These are phyloP conservation scores for Vinca minor DNA, from an alignment of 257 asterid genomes.

Conservation along the genomic window DNA sequence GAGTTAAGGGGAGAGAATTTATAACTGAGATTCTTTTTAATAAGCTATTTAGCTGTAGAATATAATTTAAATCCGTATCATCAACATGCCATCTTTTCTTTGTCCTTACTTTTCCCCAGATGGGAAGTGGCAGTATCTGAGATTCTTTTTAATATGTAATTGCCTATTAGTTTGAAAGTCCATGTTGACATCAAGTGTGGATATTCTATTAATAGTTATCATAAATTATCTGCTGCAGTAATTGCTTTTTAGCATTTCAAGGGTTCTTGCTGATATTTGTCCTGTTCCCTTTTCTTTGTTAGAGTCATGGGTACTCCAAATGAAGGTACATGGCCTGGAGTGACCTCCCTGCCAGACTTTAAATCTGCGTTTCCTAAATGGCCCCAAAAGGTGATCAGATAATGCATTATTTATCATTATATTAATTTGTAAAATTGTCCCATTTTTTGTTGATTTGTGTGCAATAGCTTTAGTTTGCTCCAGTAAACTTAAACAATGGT, in stretches of 20 bases:
- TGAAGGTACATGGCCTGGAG: slow-evolving; percentile 94
- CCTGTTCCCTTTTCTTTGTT: slow-evolving; percentile 19
- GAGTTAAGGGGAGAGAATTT: neutral
- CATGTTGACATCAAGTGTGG: neutral
- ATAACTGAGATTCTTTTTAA: neutral
- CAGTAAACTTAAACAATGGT: neutral
- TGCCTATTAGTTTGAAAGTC: neutral
- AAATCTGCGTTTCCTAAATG: slow-evolving; percentile 81
- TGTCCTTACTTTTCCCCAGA: neutral
- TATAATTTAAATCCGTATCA: too few species aligned
- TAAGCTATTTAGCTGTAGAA: too few species aligned
- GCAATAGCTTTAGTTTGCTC: neutral
- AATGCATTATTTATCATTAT: neutral
- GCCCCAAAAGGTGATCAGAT: slow-evolving; percentile 56
- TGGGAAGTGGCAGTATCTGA: neutral
- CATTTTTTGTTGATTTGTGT: neutral
- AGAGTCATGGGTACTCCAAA: slow-evolving; percentile 96
- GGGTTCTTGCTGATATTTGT: slow-evolving; percentile 6
- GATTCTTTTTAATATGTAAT: neutral
- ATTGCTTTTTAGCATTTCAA: neutral
- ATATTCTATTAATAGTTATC: neutral
- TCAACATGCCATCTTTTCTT: too few species aligned
- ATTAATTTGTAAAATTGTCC: neutral
- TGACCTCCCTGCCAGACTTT: slow-evolving; percentile 85
- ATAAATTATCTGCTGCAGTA: neutral